Percentiles rank a stretch among this genome's conserved stretches.
These are phyloP conservation scores for Clonostachys rhizophaga DNA, from an alignment of 2,329 filamentous ascomycete species.

Conservation along the genomic window DNA sequence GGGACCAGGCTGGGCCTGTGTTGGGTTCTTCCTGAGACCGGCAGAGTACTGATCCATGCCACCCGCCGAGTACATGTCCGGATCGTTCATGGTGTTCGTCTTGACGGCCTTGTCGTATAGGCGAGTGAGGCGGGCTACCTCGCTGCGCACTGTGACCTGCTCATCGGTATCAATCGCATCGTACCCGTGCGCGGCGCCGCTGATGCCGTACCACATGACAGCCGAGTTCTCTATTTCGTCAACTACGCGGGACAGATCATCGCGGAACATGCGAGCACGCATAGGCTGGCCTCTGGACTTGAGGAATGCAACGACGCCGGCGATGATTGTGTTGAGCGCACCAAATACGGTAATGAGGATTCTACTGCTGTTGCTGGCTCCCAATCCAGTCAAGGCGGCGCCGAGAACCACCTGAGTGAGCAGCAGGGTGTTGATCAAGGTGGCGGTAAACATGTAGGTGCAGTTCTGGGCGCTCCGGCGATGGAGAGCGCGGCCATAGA, in stretches of 20 bases:
- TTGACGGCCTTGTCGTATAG: slow-evolving; percentile 13
- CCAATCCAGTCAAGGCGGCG: slow-evolving; percentile 12
- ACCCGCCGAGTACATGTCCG: slow-evolving; percentile 10
- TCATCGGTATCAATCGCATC: slow-evolving; percentile 12
- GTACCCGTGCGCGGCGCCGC: slow-evolving; percentile 8
- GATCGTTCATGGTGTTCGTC: slow-evolving; percentile 11
- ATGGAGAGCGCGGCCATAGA: slow-evolving; percentile 9
- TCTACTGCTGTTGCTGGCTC: slow-evolving; percentile 8
- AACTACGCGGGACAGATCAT: slow-evolving; percentile 12
- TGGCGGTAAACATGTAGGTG: slow-evolving; percentile 10
- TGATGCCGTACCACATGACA: slow-evolving; percentile 14
- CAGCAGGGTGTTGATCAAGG: slow-evolving; percentile 11
- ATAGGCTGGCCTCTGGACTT: slow-evolving; percentile 13
- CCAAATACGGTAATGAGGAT: slow-evolving; percentile 12
- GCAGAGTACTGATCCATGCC: slow-evolving; percentile 5
- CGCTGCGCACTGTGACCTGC: slow-evolving; percentile 11
- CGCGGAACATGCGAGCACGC: slow-evolving; percentile 12
- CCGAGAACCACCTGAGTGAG: slow-evolving; percentile 11
- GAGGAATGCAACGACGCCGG: slow-evolving; percentile 11
- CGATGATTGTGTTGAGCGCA: slow-evolving; percentile 13
- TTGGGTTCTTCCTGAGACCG: slow-evolving; percentile 6
- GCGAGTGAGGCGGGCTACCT: slow-evolving; percentile 11
- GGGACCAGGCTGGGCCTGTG: not conserved
- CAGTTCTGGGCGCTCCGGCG: slow-evolving; percentile 6
- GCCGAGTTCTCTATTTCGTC: slow-evolving; percentile 14